Base-by-base conservation (phyloP, 202 grass and related monocot species). In the Hordeum pubiflorum region DNA sequence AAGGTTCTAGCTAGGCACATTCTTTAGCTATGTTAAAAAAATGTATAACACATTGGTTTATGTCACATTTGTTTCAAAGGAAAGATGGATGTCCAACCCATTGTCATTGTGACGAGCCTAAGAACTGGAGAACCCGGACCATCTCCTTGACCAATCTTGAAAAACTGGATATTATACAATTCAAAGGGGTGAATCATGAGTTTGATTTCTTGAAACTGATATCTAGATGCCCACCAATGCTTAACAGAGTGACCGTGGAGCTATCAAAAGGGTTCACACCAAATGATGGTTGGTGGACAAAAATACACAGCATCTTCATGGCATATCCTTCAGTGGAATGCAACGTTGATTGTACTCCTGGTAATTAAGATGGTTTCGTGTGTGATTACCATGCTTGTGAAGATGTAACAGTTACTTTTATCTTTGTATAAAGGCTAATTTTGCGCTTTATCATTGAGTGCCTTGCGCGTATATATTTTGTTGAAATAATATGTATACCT, bases 181-280 rank as follows among this genome's bases (percentile, higher is more conserved):
- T 67, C 34, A 9, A n/a, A 69, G 46, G 32, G 26, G 0, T 58
- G 26, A 21, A 58, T 41, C 48, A 80, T 4, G 63, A 58, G 17
- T 10, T 58, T 57, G 50, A 80, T 69, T 80, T 58, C 14, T 39
- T 80, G 63, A 69, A 69, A 40, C 7, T 69, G 37, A 36, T 80
- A 10, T 40, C 57, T 15, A 57, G 78, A 69, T 58, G 78, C 1
- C 14, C 48, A 0, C 37, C 63, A 24, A 17, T 58, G 70, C 41
- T 75, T 54, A 32, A 27, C 39, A 55, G 3, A 20, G 32, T 37
- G 31, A 9, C 8, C 17, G 15, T 36, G 62, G 62, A 20, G 62
- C 32, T n/a, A 17, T 65, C 62, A 65, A 33, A 65, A 18, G 62
- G 62, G 17, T 65, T 65, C 17, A 65, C 31, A 20, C 15, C 62